These are phyloP conservation scores for Vicia villosa DNA, from an alignment of 306 rosid genomes.

Conservation along the genomic window DNA sequence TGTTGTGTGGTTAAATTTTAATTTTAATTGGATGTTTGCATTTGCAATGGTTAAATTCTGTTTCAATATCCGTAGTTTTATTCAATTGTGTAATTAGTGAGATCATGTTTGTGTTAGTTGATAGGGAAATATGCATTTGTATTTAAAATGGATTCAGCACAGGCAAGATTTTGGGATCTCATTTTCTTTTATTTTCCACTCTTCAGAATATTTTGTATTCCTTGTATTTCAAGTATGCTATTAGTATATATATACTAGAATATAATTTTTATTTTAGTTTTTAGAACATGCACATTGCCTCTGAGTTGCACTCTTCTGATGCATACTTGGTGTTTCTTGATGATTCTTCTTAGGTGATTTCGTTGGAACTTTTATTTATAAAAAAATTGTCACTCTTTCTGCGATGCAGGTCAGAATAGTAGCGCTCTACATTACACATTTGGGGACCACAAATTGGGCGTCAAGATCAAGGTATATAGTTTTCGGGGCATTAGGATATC, in stretches of 20 bases:
- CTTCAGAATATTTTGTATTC: neutral
- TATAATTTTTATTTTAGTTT: neutral
- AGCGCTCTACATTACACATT: conserved; percentile 7
- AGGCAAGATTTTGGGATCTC: conserved; percentile 1
- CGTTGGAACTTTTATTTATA: neutral
- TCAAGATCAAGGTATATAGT: too few species aligned
- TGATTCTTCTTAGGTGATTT: conserved; percentile 1
- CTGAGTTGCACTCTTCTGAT: conserved; percentile 3
- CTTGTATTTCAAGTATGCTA: neutral
- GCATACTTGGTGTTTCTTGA: conserved; percentile 17
- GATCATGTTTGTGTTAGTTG: conserved; percentile 20
- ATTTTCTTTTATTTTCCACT: neutral
- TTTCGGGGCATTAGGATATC: conserved; percentile 23
- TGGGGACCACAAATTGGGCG: conserved; percentile 3
- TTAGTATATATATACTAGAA: neutral
- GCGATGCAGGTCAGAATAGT: conserved; percentile 28
- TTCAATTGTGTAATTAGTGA: conserved; percentile 2
- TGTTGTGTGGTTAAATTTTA: neutral
- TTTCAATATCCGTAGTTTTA: neutral
- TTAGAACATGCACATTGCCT: neutral
- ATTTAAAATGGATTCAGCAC: conserved; percentile 5
- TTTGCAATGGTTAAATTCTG: neutral
- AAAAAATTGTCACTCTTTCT: neutral
- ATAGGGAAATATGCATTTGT: conserved; percentile 3
- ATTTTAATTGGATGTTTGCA: neutral